Evolutionary conservation across 257 asterid species (phyloP).

Genomic region (Fraxinus cuspidata): DNA sequence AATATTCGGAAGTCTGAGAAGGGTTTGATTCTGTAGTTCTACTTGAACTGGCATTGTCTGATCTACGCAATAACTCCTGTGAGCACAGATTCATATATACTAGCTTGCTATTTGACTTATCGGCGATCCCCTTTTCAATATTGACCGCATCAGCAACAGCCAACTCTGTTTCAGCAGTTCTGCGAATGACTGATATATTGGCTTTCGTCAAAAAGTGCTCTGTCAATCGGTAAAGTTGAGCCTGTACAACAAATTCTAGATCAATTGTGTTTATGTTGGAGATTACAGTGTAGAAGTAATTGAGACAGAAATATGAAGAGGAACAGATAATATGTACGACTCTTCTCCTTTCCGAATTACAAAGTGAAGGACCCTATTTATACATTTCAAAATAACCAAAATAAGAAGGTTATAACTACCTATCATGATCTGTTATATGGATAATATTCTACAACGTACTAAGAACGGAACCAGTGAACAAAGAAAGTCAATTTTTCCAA

Average conservation of each 20-base stretch:
- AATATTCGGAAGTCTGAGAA: conserved; percentile 42
- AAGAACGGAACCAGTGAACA: not conserved
- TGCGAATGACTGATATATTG: conserved; percentile 49
- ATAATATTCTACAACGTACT: not conserved
- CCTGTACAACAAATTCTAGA: conserved; percentile 42
- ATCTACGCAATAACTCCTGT: conserved; percentile 72
- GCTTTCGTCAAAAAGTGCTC: conserved; percentile 84
- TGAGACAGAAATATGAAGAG: not conserved
- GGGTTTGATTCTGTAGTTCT: conserved; percentile 43
- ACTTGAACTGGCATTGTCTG: conserved; percentile 37
- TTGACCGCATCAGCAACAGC: conserved; percentile 96
- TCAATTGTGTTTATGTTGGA: conserved; percentile 11
- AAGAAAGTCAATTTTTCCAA: not conserved
- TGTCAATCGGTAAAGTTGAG: conserved; percentile 88
- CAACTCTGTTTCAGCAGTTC: conserved; percentile 88
- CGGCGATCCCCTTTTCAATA: conserved; percentile 83
- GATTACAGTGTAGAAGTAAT: not conserved
- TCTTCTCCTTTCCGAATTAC: not conserved
- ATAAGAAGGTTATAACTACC: not conserved
- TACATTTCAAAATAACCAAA: not conserved
- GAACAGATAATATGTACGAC: not conserved
- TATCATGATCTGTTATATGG: not conserved
- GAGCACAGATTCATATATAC: conserved; percentile 89
- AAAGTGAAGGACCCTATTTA: not conserved
- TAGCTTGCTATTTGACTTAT: conserved; percentile 87